phyloP scores from a whole-genome alignment of 352 stramenopile species.

The Pythium angustatum region DNA sequence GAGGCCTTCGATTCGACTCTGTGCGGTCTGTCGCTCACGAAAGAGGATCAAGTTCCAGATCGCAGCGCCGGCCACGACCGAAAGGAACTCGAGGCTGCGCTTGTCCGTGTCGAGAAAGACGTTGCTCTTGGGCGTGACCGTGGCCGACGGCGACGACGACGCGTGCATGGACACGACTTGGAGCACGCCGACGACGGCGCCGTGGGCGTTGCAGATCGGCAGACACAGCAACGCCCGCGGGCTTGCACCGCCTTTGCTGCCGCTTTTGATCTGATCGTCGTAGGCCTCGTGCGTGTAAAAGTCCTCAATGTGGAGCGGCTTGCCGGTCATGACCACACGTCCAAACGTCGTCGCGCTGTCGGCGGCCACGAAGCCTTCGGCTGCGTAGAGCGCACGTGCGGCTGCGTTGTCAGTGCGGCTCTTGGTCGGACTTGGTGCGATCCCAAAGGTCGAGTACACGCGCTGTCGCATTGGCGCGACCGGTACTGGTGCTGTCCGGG shows the following conservation, averaged over 20 bases:
- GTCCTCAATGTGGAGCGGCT: constrained; percentile 53
- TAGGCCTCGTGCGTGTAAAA: constrained; percentile 63
- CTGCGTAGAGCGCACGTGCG: constrained; percentile 29
- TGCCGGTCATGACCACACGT: constrained; percentile 66
- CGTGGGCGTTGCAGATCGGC: constrained; percentile 67
- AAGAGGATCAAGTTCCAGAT: constrained; percentile 73
- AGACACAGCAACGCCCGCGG: constrained; percentile 58
- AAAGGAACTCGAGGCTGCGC: constrained; percentile 56
- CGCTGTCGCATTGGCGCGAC: constrained; percentile 7
- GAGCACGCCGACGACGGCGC: constrained; percentile 55
- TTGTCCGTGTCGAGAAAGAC: constrained; percentile 49
- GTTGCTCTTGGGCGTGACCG: too few relatives aligned
- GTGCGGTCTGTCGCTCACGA: constrained; percentile 59
- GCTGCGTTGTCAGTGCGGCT: background rate
- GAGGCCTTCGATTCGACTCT: constrained; percentile 68
- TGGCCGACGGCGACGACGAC: background rate
- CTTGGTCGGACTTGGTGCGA: constrained; percentile 24
- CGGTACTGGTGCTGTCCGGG: too few relatives aligned
- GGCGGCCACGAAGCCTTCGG: constrained; percentile 54
- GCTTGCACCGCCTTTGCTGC: constrained; percentile 31
- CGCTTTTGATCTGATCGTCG: constrained; percentile 42
- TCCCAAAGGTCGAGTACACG: constrained; percentile 30
- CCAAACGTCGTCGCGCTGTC: constrained; percentile 67
- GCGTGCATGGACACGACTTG: constrained; percentile 40
- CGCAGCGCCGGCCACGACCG: constrained; percentile 53